Base-by-base conservation (phyloP, 805 yeast genomes). In the Pichia occidentalis region DNA sequence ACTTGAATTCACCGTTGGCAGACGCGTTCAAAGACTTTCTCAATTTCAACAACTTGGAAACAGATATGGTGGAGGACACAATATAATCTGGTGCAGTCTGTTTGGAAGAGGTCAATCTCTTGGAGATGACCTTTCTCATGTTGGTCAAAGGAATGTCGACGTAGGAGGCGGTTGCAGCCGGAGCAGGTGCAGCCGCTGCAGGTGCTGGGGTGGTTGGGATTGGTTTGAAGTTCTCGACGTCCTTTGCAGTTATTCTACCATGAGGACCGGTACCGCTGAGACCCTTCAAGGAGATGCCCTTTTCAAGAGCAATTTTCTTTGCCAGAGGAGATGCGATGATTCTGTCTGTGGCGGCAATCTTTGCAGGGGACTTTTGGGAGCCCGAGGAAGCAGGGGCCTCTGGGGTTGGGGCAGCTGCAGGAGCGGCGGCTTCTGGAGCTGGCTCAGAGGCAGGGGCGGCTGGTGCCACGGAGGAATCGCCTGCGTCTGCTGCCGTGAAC, bases 281-380 rank as follows among this genome's bases (percentile, higher is more conserved):
- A 53, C 76, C 76, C 68, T 83, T 85, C 56, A 90, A 75, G 30
- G 94, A 73, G 56, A 90, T 70, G 54, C 97, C 98, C 63, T 80
- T 76, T 63, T 90, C 96, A 50, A 88, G 71, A 43, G 98, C 98
- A 47, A 92, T 69, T 49, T 77, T 78, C 73, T 90, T 90, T 44
- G 98, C 98, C 49, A 83, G 69, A 42, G 98, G 98, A 45, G 97
- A 88, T 31, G 97, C 97, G 50, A 85, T 61, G 60, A 92, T 81
- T 65, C 96, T 77, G 51, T 71, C 82, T 37, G 71, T 66, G 24
- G 67, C 59, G 27, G 76, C 63, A 32, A 60, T 44, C 6, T 72
- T 43, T 13, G 69, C 36, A 13, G 69, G 39, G 28, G 66, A 46
- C 13, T 68, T 24, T 13, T n/a, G n/a, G n/a, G n/a, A n/a, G n/a